Base-by-base conservation (phyloP, 164 flowering plant genomes). In the Sedum album region DNA sequence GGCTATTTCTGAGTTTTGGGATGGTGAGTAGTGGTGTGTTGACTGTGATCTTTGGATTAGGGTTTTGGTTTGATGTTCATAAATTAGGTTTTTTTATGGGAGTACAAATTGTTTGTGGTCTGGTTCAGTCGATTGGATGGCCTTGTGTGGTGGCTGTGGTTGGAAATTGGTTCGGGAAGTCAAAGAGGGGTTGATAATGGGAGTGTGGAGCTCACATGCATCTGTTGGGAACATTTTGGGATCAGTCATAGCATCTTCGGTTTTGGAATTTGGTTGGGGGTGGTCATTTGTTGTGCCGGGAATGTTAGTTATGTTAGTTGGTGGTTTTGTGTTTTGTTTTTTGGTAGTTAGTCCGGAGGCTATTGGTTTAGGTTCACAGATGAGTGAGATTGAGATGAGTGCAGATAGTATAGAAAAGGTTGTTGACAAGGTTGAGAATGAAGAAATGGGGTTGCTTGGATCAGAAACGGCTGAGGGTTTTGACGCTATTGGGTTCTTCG, bases 261-360 rank as follows among this genome's bases (percentile, higher is more conserved):
- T 83, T n/a, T 73, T 91, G 78, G 93, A 84, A 26, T 83, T 80
- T 28, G 99, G 99, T 0, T 94, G 99, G 97, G 97, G 99, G 15
- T 94, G 97, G 97, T 88, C 96, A 1, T 90, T 91, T 74, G 78
- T 90, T 15, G 70, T 86, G 81, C 99, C 96, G n/a, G 97, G 96
- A 3, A 5, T 80, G 44, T 69, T 86, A 44, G 78, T 94, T 42
- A 73, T 87, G 62, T 35, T 85, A 13, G 78, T 81, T 44, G 92
- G 88, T 15, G 21, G 75, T 70, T 20, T 87, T 31, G 91, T 94
- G 65, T 88, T 79, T 53, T 18, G 74, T 69, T 88, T 85, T 72
- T 84, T 94, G 72, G 81, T 86, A 46, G 99, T 86, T 62, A 75
- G 67, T 53, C 97, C 99, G 0, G 82, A 82, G 41, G 85, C 83